Evolutionary conservation across 2,329 filamentous ascomycete species (phyloP), one percentile per base, ranked within the genome.

Genomic region (Sphaceloma murrayae): DNA sequence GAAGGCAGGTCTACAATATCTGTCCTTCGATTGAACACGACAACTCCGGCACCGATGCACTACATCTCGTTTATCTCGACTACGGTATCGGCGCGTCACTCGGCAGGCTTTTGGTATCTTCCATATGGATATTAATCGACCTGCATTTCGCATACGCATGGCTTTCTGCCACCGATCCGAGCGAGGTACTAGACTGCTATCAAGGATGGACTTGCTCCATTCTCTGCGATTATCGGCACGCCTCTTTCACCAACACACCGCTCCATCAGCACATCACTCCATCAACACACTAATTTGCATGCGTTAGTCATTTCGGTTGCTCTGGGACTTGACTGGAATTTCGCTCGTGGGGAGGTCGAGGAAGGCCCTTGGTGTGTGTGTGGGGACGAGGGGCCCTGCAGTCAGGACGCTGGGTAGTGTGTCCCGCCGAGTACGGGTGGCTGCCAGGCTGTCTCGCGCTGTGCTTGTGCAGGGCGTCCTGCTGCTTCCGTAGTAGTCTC

Each of bases 1-100:
- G 22, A 45, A 34, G 42, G 32, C 42, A 18, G 31, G 21, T 36
- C 31, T 19, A 4, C 17, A 5, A 13, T n/a, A 40, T 29, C 16
- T 40, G 36, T 40, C 36, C 19, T 18, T 18, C 36, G 36, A 26
- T 40, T 22, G 30, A 30, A 27, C 36, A 40, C 36, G 24, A 22
- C 24, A 26, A 26, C 19, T 26, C 61, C 63, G 62, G 62, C 63
- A 61, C 54, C 56, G 63, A 62, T 58, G 61, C 65, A 61, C 62
- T 60, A 56, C 58, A 50, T 49, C 52, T 45, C 52, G 56, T 62
- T 60, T 61, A 56, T 59, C 60, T 60, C 51, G 58, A 55, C 48
- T 52, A 56, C 57, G 54, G 34, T 51, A 47, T 46, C 46, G 59
- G 58, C 57, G 59, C 59, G 59, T 60, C 59, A 62, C 58, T 60